Evolutionary conservation across 148 eudicot genomes (phyloP).

Genomic region (Gaultheria prostrata): DNA sequence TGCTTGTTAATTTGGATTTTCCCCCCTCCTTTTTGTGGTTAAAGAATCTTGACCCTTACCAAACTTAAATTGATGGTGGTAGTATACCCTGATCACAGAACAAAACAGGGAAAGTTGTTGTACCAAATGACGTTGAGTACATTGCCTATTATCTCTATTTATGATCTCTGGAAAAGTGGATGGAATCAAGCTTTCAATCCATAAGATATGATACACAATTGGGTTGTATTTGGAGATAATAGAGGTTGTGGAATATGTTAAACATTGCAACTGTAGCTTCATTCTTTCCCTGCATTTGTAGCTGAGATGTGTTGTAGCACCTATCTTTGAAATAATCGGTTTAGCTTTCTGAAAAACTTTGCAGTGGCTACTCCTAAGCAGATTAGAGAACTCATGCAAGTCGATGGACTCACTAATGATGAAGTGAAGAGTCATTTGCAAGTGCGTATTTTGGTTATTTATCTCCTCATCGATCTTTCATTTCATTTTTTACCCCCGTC

Average conservation of each 20-base stretch:
- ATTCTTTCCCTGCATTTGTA: slow-evolving; percentile 1
- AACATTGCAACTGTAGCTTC: background rate
- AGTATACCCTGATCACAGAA: background rate
- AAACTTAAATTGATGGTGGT: background rate
- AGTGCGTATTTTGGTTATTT: slow-evolving; percentile 32
- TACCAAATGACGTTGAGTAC: background rate
- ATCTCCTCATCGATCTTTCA: background rate
- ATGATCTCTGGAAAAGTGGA: background rate
- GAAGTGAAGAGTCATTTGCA: slow-evolving; percentile 95
- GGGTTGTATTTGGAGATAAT: background rate
- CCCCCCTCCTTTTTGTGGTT: background rate
- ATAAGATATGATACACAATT: background rate
- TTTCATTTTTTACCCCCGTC: background rate
- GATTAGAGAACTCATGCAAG: slow-evolving; percentile 84
- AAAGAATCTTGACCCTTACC: background rate
- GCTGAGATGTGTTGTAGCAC: background rate
- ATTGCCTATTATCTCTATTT: background rate
- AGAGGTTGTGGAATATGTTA: background rate
- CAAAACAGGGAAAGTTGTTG: background rate
- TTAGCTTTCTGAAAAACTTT: slow-evolving; percentile 7
- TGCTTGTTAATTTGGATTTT: background rate
- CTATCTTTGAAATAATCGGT: background rate
- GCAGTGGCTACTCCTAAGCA: slow-evolving; percentile 95
- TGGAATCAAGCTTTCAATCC: background rate
- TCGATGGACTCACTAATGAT: slow-evolving; percentile 87